These are phyloP conservation scores for Acanthamoeba royreba DNA, from an alignment of 208 protist genomes.

Conservation along the genomic window DNA sequence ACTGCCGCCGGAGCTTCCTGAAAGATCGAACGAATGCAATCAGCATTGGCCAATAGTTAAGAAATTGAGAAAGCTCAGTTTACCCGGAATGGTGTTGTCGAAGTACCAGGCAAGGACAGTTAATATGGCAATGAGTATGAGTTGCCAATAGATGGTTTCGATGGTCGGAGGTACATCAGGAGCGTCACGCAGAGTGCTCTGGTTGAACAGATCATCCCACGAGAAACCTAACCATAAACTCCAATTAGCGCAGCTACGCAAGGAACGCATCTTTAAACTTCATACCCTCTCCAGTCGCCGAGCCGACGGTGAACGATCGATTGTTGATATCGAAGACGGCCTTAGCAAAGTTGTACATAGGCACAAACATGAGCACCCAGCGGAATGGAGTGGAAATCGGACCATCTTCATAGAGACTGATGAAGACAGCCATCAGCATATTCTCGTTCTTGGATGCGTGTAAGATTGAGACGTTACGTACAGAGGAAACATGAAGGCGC, in stretches of 20 bases:
- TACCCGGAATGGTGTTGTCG: slow-evolving; percentile 11
- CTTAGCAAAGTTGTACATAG: slow-evolving; percentile 50
- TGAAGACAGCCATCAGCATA: neutral
- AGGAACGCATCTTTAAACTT: neutral
- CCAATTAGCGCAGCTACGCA: neutral
- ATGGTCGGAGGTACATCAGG: neutral
- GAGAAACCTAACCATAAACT: neutral
- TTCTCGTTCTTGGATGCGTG: neutral
- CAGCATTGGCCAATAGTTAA: neutral
- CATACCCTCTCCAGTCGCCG: neutral
- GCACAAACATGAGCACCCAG: slow-evolving; percentile 24
- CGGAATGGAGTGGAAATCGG: neutral
- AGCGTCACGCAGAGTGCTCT: neutral
- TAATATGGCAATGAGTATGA: slow-evolving; percentile 7
- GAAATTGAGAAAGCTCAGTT: neutral
- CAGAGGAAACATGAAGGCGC: neutral
- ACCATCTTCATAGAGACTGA: neutral
- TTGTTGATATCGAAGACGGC: slow-evolving; percentile 42
- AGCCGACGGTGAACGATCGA: neutral
- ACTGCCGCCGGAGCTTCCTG: neutral
- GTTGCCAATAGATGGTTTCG: neutral
- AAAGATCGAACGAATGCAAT: neutral
- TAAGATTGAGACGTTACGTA: neutral
- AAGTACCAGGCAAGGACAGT: slow-evolving; percentile 30
- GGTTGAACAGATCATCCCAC: neutral